These are phyloP conservation scores for Teunomyces gatunensis DNA, from an alignment of 805 yeast species.

Conservation along the genomic window DNA sequence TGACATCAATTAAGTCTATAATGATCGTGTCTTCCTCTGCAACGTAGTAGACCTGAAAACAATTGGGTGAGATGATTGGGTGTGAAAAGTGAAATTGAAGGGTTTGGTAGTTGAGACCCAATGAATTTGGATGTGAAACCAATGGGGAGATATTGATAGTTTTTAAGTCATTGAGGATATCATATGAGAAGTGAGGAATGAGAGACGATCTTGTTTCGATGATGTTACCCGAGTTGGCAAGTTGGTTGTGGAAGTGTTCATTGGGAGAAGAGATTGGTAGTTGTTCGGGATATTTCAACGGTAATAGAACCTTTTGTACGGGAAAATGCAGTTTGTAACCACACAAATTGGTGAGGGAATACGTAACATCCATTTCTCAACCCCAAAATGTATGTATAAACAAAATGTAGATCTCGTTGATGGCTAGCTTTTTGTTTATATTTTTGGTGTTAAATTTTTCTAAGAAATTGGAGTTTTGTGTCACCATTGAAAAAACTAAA, in stretches of 20 bases:
- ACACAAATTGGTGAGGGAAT: constrained; percentile 17
- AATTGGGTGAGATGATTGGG: constrained; percentile 12
- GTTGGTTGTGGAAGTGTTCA: constrained; percentile 20
- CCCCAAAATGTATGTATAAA: neutral
- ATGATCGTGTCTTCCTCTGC: constrained; percentile 29
- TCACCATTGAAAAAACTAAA: constrained; percentile 2
- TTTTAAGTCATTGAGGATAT: constrained; percentile 28
- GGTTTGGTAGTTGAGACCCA: constrained; percentile 33
- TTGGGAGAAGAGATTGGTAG: constrained; percentile 12
- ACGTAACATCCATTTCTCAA: constrained; percentile 12
- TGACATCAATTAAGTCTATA: constrained; percentile 54
- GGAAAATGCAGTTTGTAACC: constrained; percentile 19
- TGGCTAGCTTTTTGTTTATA: neutral
- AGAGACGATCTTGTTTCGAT: constrained; percentile 18
- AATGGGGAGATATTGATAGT: constrained; percentile 41
- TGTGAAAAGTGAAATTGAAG: constrained; percentile 27
- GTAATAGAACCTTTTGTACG: constrained; percentile 16
- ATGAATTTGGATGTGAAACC: constrained; percentile 27
- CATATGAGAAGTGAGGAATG: constrained; percentile 27
- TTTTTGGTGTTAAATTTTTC: constrained; percentile 6
- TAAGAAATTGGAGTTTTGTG: constrained; percentile 1
- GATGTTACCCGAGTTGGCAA: constrained; percentile 22
- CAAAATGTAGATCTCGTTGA: neutral
- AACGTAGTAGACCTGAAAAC: constrained; percentile 12
- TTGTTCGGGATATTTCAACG: constrained; percentile 21